Evolutionary conservation across 345 rosid genomes (phyloP).

Genomic region (Clarkia xantiana): DNA sequence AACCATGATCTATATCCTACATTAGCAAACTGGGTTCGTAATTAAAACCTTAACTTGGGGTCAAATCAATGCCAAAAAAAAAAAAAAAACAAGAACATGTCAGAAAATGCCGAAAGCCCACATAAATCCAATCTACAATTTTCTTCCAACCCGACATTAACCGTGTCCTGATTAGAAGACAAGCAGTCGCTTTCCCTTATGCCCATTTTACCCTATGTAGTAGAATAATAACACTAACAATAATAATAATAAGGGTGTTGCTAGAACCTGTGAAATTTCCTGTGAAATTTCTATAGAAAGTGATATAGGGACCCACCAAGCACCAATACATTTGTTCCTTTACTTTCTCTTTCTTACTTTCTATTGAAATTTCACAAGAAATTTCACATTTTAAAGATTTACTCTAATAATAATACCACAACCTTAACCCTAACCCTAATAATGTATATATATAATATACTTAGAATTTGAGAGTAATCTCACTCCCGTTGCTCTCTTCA

Average conservation of each 20-base stretch:
- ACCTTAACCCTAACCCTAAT: slow-evolving; percentile 1
- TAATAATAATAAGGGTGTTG: background rate
- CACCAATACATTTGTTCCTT: too few species aligned
- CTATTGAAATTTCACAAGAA: too few species aligned
- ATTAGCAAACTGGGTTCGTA: too few species aligned
- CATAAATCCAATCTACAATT: slow-evolving; percentile 10
- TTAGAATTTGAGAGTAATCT: slow-evolving; percentile 76
- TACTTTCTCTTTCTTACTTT: too few species aligned
- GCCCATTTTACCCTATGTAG: slow-evolving; percentile 2
- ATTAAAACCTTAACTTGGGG: too few species aligned
- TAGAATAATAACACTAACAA: background rate
- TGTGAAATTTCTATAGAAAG: too few species aligned
- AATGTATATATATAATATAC: background rate
- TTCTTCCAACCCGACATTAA: slow-evolving; percentile 6
- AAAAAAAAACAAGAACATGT: background rate
- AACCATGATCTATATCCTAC: too few species aligned
- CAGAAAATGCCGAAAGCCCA: slow-evolving; percentile 9
- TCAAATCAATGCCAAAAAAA: too few species aligned
- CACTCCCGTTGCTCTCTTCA: slow-evolving; percentile 75
- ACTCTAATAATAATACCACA: too few species aligned
- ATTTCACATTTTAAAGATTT: too few species aligned
- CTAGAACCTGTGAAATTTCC: too few species aligned
- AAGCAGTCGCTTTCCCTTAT: slow-evolving; percentile 3
- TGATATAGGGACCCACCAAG: too few species aligned
- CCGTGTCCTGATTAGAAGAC: slow-evolving; percentile 4